A percentile compares a stretch with the other conserved stretches of the same genome.
Conservation (phyloP, 352 stramenopile genomes). For the Pythium brassicae region DNA sequence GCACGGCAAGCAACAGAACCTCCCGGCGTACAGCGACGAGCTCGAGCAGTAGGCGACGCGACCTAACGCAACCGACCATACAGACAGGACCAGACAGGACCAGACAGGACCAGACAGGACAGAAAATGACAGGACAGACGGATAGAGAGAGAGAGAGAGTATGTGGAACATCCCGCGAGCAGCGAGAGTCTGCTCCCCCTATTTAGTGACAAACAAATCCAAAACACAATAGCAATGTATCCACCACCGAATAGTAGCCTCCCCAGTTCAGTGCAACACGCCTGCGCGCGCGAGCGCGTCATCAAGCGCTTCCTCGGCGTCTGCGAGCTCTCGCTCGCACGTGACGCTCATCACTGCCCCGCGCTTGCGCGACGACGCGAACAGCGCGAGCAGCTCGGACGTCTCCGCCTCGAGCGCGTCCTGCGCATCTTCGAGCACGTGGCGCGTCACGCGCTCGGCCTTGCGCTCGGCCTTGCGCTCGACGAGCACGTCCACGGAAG, state of each 20-base stretch:
- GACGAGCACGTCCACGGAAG: slow-evolving; percentile 39
- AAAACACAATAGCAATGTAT: too few species aligned
- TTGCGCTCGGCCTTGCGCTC: slow-evolving; percentile 41
- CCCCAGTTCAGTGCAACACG: neutral
- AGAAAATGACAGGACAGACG: too few species aligned
- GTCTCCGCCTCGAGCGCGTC: slow-evolving; percentile 29
- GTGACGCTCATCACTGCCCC: slow-evolving; percentile 23
- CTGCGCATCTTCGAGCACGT: slow-evolving; percentile 37
- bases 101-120: too few species aligned
- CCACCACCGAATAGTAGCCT: too few species aligned
- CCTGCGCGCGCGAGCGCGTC: slow-evolving; percentile 6
- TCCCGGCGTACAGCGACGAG: slow-evolving; percentile 3
- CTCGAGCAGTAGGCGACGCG: slow-evolving; percentile 1
- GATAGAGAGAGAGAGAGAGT: too few species aligned
- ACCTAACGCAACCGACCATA: too few species aligned
- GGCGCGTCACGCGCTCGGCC: slow-evolving; percentile 17
- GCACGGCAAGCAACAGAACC: slow-evolving; percentile 67
- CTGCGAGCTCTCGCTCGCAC: slow-evolving; percentile 37
- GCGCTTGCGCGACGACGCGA: slow-evolving; percentile 2
- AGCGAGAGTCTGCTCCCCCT: too few species aligned
- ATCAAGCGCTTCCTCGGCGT: slow-evolving; percentile 35
- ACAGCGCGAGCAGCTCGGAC: slow-evolving; percentile 24
- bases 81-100: too few species aligned
- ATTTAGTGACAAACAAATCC: neutral
- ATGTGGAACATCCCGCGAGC: too few species aligned